Percentiles rank a stretch among this genome's conserved stretches.
phyloP scores from a whole-genome alignment of 495 filamentous ascomycete genomes.

The Penicillium pancosmium region DNA sequence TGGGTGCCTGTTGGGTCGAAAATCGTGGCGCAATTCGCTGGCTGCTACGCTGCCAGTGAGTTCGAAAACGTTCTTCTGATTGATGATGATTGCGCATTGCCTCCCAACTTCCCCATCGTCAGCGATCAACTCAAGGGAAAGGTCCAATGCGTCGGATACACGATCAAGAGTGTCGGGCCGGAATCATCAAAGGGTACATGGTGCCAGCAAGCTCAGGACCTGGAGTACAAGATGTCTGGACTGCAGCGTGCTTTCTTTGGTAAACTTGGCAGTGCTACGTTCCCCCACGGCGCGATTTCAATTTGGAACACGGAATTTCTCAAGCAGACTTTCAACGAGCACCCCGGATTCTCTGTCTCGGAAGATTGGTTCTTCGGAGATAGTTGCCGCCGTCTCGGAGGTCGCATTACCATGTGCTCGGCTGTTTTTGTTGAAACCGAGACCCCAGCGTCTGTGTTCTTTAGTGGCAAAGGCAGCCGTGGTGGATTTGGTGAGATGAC shows the following conservation, averaged over 20 bases:
- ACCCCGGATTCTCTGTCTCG: constrained; percentile 47
- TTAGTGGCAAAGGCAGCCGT: constrained; percentile 36
- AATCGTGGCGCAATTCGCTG: constrained; percentile 50
- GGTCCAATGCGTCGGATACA: constrained; percentile 47
- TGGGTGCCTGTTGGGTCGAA: constrained; percentile 47
- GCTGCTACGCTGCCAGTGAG: constrained; percentile 41
- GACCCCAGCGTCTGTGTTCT: constrained; percentile 45
- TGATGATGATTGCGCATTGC: constrained; percentile 52
- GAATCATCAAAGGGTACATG: constrained; percentile 35
- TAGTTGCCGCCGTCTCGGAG: constrained; percentile 45
- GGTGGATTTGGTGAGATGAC: constrained; percentile 58
- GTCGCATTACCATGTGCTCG: constrained; percentile 51
- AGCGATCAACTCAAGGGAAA: constrained; percentile 39
- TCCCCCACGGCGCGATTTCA: constrained; percentile 48
- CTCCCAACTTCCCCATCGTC: constrained; percentile 45
- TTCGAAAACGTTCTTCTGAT: constrained; percentile 49
- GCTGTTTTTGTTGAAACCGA: constrained; percentile 53
- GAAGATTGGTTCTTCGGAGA: constrained; percentile 54
- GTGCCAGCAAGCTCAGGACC: constrained; percentile 50
- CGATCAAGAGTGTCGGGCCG: constrained; percentile 44
- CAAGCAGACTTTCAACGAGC: constrained; percentile 44
- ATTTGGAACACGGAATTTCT: constrained; percentile 47
- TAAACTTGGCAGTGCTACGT: constrained; percentile 43
- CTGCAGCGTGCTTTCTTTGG: constrained; percentile 43
- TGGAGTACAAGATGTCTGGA: constrained; percentile 50